A percentile compares a stretch with the other conserved stretches of the same genome.
Evolutionary conservation across 805 yeast species (phyloP).

Genomic region (Grigorovia transvaalensis): DNA sequence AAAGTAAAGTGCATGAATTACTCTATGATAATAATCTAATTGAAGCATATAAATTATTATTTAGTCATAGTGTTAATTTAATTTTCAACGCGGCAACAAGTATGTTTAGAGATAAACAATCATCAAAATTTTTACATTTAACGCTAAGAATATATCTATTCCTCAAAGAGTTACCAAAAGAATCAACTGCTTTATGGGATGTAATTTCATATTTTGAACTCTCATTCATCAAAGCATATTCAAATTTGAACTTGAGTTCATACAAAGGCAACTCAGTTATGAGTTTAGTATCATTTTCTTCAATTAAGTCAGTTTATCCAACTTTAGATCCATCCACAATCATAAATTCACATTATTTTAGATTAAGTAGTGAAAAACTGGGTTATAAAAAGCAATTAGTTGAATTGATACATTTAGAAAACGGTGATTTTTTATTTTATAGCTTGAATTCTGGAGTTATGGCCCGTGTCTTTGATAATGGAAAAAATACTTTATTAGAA

Average conservation of each 20-base stretch:
- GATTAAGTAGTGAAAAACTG: conserved; percentile 12
- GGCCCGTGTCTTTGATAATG: not conserved
- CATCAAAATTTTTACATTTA: conserved; percentile 7
- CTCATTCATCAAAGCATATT: conserved; percentile 4
- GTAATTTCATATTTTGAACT: conserved; percentile 1
- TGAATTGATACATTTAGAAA: conserved; percentile 19
- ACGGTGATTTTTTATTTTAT: conserved; percentile 21
- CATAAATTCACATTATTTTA: conserved; percentile 15
- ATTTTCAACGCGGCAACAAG: conserved; percentile 9
- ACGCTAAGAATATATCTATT: conserved; percentile 6
- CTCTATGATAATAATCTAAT: conserved; percentile 1
- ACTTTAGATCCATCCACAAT: conserved; percentile 10
- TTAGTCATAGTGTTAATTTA: conserved; percentile 8
- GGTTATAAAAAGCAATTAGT: conserved; percentile 11
- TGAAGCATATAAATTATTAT: conserved; percentile 1
- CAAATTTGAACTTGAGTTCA: conserved; percentile 7
- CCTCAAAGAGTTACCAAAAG: conserved; percentile 1
- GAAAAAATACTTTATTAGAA: conserved; percentile 5
- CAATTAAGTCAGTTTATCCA: conserved; percentile 7
- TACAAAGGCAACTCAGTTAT: conserved; percentile 17
- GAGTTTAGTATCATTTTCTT: conserved; percentile 16
- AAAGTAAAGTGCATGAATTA: not conserved
- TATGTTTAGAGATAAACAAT: conserved; percentile 9
- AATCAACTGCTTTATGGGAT: not conserved
- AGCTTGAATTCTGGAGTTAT: conserved; percentile 15